Percentiles rank a stretch among this genome's conserved stretches.
Evolutionary conservation across 495 filamentous ascomycete species (phyloP).

Genomic region (Xylaria palmicola): DNA sequence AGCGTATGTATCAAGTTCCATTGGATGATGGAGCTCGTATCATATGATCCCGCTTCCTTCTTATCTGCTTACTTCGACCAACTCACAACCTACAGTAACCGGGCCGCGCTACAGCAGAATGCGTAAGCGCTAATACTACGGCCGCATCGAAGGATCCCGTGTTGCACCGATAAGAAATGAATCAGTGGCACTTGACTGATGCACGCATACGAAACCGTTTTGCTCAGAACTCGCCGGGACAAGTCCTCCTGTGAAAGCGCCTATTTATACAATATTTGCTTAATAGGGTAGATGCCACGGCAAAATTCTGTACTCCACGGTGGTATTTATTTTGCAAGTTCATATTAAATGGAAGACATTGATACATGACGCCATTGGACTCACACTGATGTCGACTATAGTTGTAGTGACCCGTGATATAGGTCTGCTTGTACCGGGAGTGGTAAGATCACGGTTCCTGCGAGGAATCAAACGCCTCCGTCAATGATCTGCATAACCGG

Average conservation of each 20-base stretch:
- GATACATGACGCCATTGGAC: too few species aligned
- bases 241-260: too few species aligned
- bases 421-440: too few species aligned
- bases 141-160: conserved; percentile 2
- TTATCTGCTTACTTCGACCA: conserved; percentile 9
- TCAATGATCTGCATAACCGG: too few species aligned
- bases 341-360: too few species aligned
- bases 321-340: too few species aligned
- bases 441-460: neutral
- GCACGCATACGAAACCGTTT: neutral
- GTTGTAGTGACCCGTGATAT: too few species aligned
- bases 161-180: neutral
- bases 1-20: neutral
- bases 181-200: neutral
- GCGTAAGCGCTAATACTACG: conserved; percentile 1
- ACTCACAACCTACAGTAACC: neutral
- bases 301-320: too few species aligned
- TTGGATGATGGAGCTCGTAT: neutral
- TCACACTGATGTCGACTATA: too few species aligned
- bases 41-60: neutral
- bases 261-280: too few species aligned
- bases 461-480: neutral
- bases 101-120: neutral
- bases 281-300: too few species aligned
- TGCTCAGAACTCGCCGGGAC: neutral